Percentiles rank a stretch among this genome's conserved stretches.
Conservation (phyloP, 176 grass and related monocot species). For the Phoenix dactylifera region DNA sequence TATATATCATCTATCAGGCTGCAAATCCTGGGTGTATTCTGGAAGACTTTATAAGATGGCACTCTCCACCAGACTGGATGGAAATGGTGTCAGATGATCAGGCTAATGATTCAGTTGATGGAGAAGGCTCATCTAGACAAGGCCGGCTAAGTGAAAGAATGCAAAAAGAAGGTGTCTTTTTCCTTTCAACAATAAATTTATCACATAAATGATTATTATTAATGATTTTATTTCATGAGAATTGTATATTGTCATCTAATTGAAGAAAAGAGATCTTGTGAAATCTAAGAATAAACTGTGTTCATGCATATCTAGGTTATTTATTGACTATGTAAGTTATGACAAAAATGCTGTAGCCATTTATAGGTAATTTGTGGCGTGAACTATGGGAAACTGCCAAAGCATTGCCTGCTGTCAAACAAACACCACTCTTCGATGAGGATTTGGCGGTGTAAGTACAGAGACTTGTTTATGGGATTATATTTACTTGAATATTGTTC, state of each 20-base stretch:
- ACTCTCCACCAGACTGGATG: conserved; percentile 95
- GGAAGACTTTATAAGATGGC: conserved; percentile 95
- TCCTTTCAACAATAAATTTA: no score
- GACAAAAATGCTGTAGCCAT: conserved; percentile 20
- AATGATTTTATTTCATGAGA: no score
- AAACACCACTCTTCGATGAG: conserved; percentile 96
- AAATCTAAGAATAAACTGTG: not conserved
- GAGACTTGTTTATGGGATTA: not conserved
- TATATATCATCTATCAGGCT: conserved; percentile 36
- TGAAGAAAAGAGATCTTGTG: no score
- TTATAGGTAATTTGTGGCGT: conserved; percentile 90
- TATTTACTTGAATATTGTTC: not conserved
- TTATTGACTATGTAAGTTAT: conserved; percentile 5
- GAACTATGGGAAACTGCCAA: conserved; percentile 90
- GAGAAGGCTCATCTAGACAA: conserved; percentile 76
- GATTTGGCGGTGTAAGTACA: conserved; percentile 92
- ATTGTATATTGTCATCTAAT: no score
- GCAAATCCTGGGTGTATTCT: conserved; percentile 96
- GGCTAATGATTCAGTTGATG: conserved; percentile 23
- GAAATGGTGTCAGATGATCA: conserved; percentile 30
- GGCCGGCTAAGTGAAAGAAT: conserved; percentile 79
- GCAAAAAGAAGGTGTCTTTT: conserved; percentile 72
- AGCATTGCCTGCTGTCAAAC: conserved; percentile 72
- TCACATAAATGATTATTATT: no score
- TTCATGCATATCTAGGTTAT: not conserved